These are phyloP conservation scores for Komagataella populi DNA, from an alignment of 805 yeast species.

Conservation along the genomic window DNA sequence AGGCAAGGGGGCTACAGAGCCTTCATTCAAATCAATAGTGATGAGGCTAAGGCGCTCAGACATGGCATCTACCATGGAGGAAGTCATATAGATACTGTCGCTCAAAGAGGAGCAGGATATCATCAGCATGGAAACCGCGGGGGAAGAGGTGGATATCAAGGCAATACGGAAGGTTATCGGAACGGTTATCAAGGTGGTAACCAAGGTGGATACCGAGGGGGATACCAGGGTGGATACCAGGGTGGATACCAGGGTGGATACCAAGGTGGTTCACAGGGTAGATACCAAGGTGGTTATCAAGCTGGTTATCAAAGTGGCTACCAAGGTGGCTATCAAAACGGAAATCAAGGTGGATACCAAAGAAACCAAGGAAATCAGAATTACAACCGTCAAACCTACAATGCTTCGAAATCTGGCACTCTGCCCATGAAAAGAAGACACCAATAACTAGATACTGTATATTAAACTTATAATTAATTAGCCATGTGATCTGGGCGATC, in stretches of 20 bases:
- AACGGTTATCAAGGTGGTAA: constrained; percentile 10
- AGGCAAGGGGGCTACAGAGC: constrained; percentile 39
- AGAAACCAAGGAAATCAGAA: not conserved
- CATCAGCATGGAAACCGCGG: constrained; percentile 3
- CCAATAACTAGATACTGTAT: not conserved
- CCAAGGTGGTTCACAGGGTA: not conserved
- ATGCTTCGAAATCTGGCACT: not conserved
- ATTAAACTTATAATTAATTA: no score
- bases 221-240: constrained; percentile 5
- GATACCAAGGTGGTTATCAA: constrained; percentile 5
- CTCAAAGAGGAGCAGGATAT: constrained; percentile 7
- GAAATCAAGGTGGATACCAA: not conserved
- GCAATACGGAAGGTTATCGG: constrained; percentile 6
- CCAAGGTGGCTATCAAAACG: not conserved
- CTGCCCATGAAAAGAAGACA: not conserved
- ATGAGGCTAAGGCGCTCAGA: constrained; percentile 9
- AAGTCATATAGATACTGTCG: constrained; percentile 7
- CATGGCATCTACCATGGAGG: constrained; percentile 1
- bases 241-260: constrained; percentile 3
- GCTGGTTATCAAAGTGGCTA: constrained; percentile 1
- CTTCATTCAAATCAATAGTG: constrained; percentile 21
- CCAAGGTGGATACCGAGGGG: constrained; percentile 7
- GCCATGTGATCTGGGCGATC: not conserved
- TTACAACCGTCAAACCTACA: not conserved
- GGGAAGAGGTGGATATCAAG: constrained; percentile 9